Base-by-base conservation (phyloP, 768 basidiomycete genomes). In the Lepiota brunneoincarnata region DNA sequence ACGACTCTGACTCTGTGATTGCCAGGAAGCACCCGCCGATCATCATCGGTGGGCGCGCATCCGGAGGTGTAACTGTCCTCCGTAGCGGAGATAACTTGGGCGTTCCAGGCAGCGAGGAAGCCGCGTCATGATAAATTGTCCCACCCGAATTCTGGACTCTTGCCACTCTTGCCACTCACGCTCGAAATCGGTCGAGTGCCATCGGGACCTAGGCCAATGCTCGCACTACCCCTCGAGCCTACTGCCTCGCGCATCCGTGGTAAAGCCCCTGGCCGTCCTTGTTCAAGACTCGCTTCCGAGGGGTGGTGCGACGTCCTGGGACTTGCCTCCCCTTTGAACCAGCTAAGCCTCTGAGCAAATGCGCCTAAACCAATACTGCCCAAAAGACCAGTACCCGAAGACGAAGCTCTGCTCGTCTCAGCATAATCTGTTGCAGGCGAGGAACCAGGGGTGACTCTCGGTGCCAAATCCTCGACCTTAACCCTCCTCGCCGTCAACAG, bases 101-200 rank as follows among this genome's bases (percentile, higher is more conserved):
- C 6, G 74, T 75, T 38, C 66, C 67, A 18, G 81, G 77, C 14
- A 71, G 35, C 2, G 81, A 80, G 0, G 84, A 84, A 3, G 66
- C 54, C 0, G 87, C 86, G 60, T 88, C 86, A 56, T 83, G 82
- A 59, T 83, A 89, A 2, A 84, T 60, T 0, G 84, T 86, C 26
- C 70, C 75, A 3, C 79, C 84, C 1, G 80, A 81, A 12, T 71
- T 55, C 4, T 70, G 76, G n/a, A 49, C 85, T 87, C 54, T 68
- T 72, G 17, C 70, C 74, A 49, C 85, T 87, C 54, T 68, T 72
- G 17, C 70, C 74, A 51, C 86, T 89, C 36, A 80, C 69, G 43
- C 72, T 72, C 0, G 88, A 89, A 26, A 78, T 64, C 0, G 87
- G 87, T 3, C 87, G 77, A 3, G 67, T 65, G 6, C 74, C 76